These are phyloP conservation scores for Kodamaea ohmeri DNA, from an alignment of 1,139 yeast species.

Conservation along the genomic window DNA sequence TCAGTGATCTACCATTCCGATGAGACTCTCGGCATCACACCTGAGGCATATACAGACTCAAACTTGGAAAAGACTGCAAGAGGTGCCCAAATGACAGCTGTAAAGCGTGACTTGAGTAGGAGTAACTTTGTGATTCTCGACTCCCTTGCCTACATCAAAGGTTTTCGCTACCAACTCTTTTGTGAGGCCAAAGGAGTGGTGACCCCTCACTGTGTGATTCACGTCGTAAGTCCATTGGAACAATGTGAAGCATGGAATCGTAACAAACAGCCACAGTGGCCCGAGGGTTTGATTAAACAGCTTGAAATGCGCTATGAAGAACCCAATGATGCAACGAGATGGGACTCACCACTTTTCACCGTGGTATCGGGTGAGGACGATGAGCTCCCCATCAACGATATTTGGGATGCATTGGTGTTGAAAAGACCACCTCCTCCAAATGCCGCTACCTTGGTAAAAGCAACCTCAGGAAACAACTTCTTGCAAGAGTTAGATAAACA, in stretches of 20 bases:
- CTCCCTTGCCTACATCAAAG: slow-evolving; percentile 86
- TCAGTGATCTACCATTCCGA: slow-evolving; percentile 73
- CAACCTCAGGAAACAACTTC: slow-evolving; percentile 71
- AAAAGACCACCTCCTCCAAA: slow-evolving; percentile 69
- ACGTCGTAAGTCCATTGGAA: slow-evolving; percentile 66
- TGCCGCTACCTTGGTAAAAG: slow-evolving; percentile 70
- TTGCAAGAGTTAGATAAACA: slow-evolving; percentile 74
- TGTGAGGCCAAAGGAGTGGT: slow-evolving; percentile 87
- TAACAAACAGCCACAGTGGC: slow-evolving; percentile 52
- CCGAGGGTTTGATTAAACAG: slow-evolving; percentile 60
- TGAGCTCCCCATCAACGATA: slow-evolving; percentile 57
- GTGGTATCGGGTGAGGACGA: slow-evolving; percentile 54
- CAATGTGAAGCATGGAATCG: slow-evolving; percentile 64
- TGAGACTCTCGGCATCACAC: slow-evolving; percentile 70
- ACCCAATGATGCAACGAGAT: slow-evolving; percentile 79
- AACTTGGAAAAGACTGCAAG: slow-evolving; percentile 75
- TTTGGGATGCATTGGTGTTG: slow-evolving; percentile 70
- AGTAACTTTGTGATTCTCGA: slow-evolving; percentile 78
- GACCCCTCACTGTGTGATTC: slow-evolving; percentile 82
- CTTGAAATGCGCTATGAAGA: slow-evolving; percentile 88
- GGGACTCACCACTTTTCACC: slow-evolving; percentile 93
- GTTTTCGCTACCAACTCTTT: slow-evolving; percentile 88
- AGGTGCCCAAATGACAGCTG: slow-evolving; percentile 84
- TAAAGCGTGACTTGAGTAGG: slow-evolving; percentile 72
- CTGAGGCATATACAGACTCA: slow-evolving; percentile 65